Evolutionary conservation across 1,284 basidiomycete species (phyloP), one percentile per base, ranked within the genome.

Genomic region (Sanghuangporus sanghuang): DNA sequence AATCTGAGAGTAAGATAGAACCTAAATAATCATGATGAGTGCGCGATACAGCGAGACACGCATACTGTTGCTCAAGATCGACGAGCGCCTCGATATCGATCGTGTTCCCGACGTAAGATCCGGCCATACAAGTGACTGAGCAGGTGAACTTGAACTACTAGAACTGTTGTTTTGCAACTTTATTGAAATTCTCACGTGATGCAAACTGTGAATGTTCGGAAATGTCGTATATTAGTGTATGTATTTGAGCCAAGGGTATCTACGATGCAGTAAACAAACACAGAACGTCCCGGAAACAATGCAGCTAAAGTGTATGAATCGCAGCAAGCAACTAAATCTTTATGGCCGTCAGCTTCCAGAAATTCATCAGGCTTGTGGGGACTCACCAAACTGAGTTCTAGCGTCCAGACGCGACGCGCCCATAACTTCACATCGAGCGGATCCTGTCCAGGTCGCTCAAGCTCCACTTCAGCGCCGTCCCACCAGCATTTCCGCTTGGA

Each of bases 351-450:
- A 27, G 12, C 27, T 46, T 6, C 38, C 27, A 18, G 40, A 12
- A 18, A 42, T 14, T 61, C 27, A 49, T n/a, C 23, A 49, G 16
- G 40, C 27, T n/a, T 38, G 16, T 44, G 40, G 18, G 27, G 1
- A 85, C 91, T 70, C 71, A 97, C 93, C 81, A 98, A 78, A 76
- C 93, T 96, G 67, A 98, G 83, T 79, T 99, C 96, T 61, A 99
- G 79, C 6, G 96, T 99, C 96, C 96, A 99, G n/a, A 99, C 96
- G 64, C 97, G 81, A 65, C 96, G 84, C 27, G 96, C 95, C 96
- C 97, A 99, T 52, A 99, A 83, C 76, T 96, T 96, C 70, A 95
- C 84, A 14, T 73, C 77, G 68, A 82, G 80, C 6, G 80, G 74
- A 9, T 82, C 72, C 69, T 86, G 81, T 3, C 79, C 83, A 4